Evolutionary conservation across 2,329 filamentous ascomycete species (phyloP).

Genomic region (Grosmannia clavigera): DNA sequence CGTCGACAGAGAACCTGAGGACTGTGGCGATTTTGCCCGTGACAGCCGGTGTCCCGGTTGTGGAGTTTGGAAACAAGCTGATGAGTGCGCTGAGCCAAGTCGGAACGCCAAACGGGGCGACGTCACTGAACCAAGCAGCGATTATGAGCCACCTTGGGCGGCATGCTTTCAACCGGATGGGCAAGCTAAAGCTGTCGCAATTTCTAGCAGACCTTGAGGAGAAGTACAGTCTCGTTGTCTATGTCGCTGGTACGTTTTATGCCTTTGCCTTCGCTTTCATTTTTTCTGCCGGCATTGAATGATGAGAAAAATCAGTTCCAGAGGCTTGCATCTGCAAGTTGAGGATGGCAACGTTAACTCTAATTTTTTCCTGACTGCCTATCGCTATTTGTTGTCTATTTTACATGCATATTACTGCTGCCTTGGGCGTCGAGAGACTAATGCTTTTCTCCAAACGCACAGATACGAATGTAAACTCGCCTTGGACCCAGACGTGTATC

Average conservation of each 20-base stretch:
- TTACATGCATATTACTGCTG: background rate
- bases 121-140: conserved; percentile 81
- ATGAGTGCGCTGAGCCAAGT: conserved; percentile 83
- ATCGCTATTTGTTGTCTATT: background rate
- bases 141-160: conserved; percentile 91
- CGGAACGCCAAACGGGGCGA: conserved; percentile 78
- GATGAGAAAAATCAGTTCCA: conserved; percentile 40
- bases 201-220: conserved; percentile 95
- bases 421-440: background rate
- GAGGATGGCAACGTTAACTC: conserved; percentile 47
- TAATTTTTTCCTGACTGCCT: conserved; percentile 55
- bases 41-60: conserved; percentile 79
- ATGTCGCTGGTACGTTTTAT: conserved; percentile 59
- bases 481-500: conserved; percentile 98
- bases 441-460: background rate
- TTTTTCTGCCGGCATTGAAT: conserved; percentile 19
- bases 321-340: conserved; percentile 34
- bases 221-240: conserved; percentile 89
- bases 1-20: conserved; percentile 81
- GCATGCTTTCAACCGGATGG: conserved; percentile 95
- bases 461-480: conserved; percentile 94
- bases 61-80: conserved; percentile 84
- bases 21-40: conserved; percentile 90
- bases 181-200: conserved; percentile 87
- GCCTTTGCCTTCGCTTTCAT: background rate